Base-by-base conservation (phyloP, 2,329 filamentous ascomycete genomes). In the Colletotrichum kahawae region DNA sequence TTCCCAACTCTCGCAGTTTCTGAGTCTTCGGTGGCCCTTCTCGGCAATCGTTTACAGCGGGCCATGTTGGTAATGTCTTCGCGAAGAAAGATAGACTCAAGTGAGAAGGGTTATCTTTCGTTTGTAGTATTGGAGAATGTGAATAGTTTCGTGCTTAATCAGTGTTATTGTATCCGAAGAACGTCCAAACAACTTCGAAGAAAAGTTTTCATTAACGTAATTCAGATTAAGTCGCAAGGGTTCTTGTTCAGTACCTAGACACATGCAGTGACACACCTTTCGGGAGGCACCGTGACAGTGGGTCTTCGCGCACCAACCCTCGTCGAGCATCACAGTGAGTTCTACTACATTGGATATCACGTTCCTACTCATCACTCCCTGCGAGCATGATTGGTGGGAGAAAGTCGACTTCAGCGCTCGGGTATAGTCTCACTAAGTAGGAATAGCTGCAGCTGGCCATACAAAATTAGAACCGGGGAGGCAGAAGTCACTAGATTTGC, bases 381-480 rank as follows among this genome's bases (percentile, higher is more conserved):
- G 18, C 36, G 18, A 10, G 36, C 36, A 7, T 1, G 2, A 43
- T 43, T 10, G 18, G 36, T 43, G 16, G 2, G 36, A 16, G 16
- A 0, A 18, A 43, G 0, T 43, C 16, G 16, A n/a, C 16, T 43
- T 1, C 36, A 43, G 0, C 8, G 8, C 36, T 5, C 36, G 5
- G 36, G 36, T 16, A 43, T 18, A 18, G 2, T 43, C 16, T 43
- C 16, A 43, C 18, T 10, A 43, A n/a, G 38, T n/a, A 43, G 38
- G 38, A 43, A 18, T 43, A 10, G 38, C 18, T 43, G 38, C 38
- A 43, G n/a, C 9, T 2, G 6, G 38, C 38, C 18, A n/a, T 43
- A 10, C 16, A 10, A 1, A 43, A n/a, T 43, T 43, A 9, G 38
- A 43, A 43, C 18, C 9, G 18, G 38, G 18, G 38, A 43, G 38